Base-by-base conservation (phyloP, 805 yeast genomes). In the Debaryomyces maramus region DNA sequence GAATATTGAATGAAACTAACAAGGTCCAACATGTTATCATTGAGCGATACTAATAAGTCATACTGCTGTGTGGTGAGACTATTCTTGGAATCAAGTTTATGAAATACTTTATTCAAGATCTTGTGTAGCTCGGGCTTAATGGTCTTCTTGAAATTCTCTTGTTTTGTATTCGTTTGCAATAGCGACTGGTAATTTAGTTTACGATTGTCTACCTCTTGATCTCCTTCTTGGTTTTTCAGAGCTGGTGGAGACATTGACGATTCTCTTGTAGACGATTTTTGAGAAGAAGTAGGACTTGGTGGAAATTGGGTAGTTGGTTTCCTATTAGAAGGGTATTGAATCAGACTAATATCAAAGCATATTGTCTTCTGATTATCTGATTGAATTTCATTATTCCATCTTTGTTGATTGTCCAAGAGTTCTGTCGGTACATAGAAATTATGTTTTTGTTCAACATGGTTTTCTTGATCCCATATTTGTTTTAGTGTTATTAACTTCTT, bases 71-170 rank as follows among this genome's bases (percentile, higher is more conserved):
- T 59, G 8, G 60, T 48, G 11, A 69, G 44, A 9, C 43, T 50
- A 20, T 63, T 58, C 27, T 59, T 61, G 10, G 58, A 48, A 30
- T 69, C 70, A 19, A 69, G 38, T 29, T 67, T 66, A 40, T 59
- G 60, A 45, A 72, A 69, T 1, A 72, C 64, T 42, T 69, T 74
- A 38, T 70, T 67, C 9, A 71, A 42, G 9, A 72, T 63, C 20
- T 66, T 53, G 34, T 56, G 61, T 20, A 71, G 46, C 18, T 68
- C 67, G 1, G 57, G 52, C 32, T 48, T 39, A 4, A 57, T n/a
- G 2, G 41, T 35, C 26, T 50, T 43, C 19, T 39, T 37, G 11
- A 44, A 30, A 30, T 46, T 48, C 18, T 52, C 55, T 28, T 50
- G 60, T 27, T 46, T 49, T 3, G 55, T 42, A 19, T 44, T 42